Conservation (phyloP, 176 grass and related monocot species). For the Puccinellia tenuiflora region DNA sequence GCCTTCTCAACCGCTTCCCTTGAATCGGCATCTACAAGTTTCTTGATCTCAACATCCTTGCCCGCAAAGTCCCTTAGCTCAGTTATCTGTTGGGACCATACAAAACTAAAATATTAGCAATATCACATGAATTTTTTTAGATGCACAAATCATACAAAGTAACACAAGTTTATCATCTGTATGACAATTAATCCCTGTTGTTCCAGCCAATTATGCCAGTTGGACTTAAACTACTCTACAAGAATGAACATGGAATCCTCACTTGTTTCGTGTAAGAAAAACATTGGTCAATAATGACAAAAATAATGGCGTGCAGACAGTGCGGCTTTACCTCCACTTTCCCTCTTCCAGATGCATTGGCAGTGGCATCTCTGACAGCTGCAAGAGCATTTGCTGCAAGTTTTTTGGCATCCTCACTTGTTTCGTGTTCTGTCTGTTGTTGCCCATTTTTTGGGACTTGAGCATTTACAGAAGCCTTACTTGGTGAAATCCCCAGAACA, state of each 20-base stretch:
- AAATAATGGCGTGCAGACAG: neutral
- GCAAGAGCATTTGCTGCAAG: conserved; percentile 82
- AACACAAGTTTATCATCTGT: neutral
- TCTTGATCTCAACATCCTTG: conserved; percentile 86
- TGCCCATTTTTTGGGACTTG: conserved; percentile 29
- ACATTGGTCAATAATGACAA: neutral
- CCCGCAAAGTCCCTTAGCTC: conserved; percentile 92
- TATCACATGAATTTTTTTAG: neutral
- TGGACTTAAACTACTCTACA: neutral
- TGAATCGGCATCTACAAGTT: conserved; percentile 83
- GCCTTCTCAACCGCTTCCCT: conserved; percentile 88
- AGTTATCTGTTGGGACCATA: conserved; percentile 52
- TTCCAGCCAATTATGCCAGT: neutral
- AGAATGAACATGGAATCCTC: neutral
- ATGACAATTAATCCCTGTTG: neutral
- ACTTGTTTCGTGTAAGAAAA: too few species aligned
- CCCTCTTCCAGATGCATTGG: conserved; percentile 57
- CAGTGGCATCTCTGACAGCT: conserved; percentile 61
- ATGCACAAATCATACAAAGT: neutral
- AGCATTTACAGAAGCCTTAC: conserved; percentile 21
- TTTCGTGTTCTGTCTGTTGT: conserved; percentile 38
- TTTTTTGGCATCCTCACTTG: conserved; percentile 65
- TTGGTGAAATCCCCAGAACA: conserved; percentile 60
- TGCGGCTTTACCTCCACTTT: conserved; percentile 72
- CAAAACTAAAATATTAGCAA: neutral